Evolutionary conservation across 306 rosid genomes (phyloP), one percentile per base, ranked within the genome.

Genomic region (Betula pendula): DNA sequence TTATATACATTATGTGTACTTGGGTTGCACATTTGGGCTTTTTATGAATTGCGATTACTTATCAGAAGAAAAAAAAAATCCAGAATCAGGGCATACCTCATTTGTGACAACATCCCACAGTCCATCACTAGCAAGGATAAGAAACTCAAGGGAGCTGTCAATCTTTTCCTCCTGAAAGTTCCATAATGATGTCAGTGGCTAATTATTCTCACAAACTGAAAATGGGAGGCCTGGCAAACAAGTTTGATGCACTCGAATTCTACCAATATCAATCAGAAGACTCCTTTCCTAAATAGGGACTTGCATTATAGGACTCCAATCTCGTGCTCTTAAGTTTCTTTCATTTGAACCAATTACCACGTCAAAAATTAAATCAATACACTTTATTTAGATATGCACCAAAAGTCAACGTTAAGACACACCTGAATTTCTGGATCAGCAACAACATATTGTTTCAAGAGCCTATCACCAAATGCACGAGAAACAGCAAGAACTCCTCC

Each of bases 401-500:
- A 71, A 78, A 20, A 29, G 68, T 67, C 56, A 59, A 59, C 4
- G 44, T 29, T 56, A 69, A 29, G 52, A 72, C 66, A 40, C 43
- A 94, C 98, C 97, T 94, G 96, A 68, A 94, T 92, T 87, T 94
- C 98, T 20, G 98, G 98, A 84, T 94, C 98, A 82, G 94, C 97
- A 82, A 94, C 98, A 84, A 94, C 98, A 83, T 91, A 94, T 70
- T 91, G 98, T 89, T 94, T 94, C 85, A 94, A 87, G 17, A 91
- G 90, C 88, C 94, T 91, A 89, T 92, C 98, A 72, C 98, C 97
- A 81, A 94, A 94, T 59, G 97, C 98, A 77, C 97, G 98, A 70
- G 97, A 94, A 87, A 91, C 97, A 77, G 97, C 98, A 73, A 94
- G 98, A 84, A 94, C 98, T 71, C 98, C 98, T 85, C 98, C 97